Evolutionary conservation across 768 basidiomycete species (phyloP).

Genomic region (Trichaptum fuscoviolaceum): DNA sequence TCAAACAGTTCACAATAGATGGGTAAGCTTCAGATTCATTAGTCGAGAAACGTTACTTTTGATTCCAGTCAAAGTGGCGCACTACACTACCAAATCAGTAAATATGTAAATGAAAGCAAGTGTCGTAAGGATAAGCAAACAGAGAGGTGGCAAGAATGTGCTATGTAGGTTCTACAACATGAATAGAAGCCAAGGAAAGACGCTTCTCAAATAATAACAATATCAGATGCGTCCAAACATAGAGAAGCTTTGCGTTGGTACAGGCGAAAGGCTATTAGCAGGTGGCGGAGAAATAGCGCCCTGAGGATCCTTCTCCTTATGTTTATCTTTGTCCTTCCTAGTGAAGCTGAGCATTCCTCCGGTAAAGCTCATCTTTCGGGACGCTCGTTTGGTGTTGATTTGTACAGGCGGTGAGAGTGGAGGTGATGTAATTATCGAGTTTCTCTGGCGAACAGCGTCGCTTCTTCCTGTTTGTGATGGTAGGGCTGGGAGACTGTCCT

Average conservation of each 20-base stretch:
- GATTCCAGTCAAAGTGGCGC: neutral
- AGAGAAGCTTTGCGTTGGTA: neutral
- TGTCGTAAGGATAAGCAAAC: neutral
- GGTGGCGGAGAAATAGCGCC: slow-evolving; percentile 2
- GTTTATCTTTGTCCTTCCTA: slow-evolving; percentile 42
- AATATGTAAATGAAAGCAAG: neutral
- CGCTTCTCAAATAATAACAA: neutral
- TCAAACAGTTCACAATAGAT: too few species aligned
- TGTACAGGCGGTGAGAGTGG: slow-evolving; percentile 6
- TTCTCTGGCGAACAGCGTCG: slow-evolving; percentile 1
- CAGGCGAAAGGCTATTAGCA: slow-evolving; percentile 5
- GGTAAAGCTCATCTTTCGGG: slow-evolving; percentile 65
- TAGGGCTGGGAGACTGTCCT: neutral
- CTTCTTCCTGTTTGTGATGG: neutral
- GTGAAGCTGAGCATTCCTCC: slow-evolving; percentile 52
- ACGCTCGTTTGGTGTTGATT: slow-evolving; percentile 31
- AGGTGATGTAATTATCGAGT: neutral
- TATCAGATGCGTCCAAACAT: neutral
- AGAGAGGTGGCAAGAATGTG: neutral
- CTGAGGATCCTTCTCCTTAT: neutral
- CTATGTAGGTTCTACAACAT: neutral
- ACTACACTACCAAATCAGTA: neutral
- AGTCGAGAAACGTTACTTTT: neutral
- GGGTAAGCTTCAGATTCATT: too few species aligned
- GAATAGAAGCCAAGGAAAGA: neutral